phyloP scores from a whole-genome alignment of 1,284 basidiomycete genomes.

The Trametes sp. region DNA sequence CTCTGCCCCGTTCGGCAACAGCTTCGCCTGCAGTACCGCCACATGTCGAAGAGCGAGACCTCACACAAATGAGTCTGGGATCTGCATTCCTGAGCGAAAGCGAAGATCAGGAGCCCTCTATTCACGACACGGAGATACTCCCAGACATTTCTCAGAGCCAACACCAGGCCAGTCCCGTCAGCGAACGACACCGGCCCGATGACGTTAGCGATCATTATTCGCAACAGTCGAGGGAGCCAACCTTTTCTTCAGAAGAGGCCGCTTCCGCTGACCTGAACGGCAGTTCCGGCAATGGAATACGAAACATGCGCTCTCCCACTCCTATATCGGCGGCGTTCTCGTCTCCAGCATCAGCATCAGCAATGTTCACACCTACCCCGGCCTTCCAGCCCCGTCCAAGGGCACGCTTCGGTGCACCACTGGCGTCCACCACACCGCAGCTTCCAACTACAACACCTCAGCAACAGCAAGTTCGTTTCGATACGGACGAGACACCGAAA shows the following conservation, averaged over 20 bases:
- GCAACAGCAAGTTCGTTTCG: slow-evolving; percentile 33
- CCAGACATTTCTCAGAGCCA: slow-evolving; percentile 16
- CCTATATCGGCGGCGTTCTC: slow-evolving; percentile 53
- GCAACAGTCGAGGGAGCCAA: slow-evolving; percentile 54
- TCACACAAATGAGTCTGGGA: slow-evolving; percentile 27
- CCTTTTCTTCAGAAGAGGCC: slow-evolving; percentile 67
- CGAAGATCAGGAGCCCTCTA: slow-evolving; percentile 7
- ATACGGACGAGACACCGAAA: slow-evolving; percentile 32
- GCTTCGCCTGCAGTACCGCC: slow-evolving; percentile 50
- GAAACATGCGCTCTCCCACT: slow-evolving; percentile 35
- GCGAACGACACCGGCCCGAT: slow-evolving; percentile 4
- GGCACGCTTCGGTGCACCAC: slow-evolving; percentile 62
- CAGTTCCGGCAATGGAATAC: slow-evolving; percentile 20
- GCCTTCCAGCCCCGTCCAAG: slow-evolving; percentile 64
- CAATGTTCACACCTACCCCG: slow-evolving; percentile 66
- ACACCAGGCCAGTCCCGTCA: not conserved
- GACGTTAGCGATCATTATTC: slow-evolving; percentile 21
- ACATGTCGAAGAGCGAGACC: slow-evolving; percentile 36
- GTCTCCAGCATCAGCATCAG: slow-evolving; percentile 44
- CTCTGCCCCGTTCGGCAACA: slow-evolving; percentile 63
- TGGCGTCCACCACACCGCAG: slow-evolving; percentile 29
- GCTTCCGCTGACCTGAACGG: slow-evolving; percentile 21
- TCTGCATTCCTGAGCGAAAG: slow-evolving; percentile 20
- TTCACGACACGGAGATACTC: slow-evolving; percentile 25
- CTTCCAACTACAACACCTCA: slow-evolving; percentile 32